These are phyloP conservation scores for Huntiella decipiens DNA, from an alignment of 2,329 filamentous ascomycete species.

Conservation along the genomic window DNA sequence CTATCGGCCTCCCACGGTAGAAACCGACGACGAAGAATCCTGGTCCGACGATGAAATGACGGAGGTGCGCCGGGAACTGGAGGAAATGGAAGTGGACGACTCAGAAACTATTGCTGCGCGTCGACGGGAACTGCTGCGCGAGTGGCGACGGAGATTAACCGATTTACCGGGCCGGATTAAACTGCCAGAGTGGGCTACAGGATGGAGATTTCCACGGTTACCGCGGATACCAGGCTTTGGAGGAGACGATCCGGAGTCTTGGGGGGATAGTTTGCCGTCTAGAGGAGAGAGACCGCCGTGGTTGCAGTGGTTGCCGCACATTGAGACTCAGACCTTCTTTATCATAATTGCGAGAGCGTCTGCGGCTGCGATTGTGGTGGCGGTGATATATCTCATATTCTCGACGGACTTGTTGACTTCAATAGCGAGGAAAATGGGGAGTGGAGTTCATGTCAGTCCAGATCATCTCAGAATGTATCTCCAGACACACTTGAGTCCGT, in stretches of 20 bases:
- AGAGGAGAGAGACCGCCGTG: slow-evolving; percentile 6
- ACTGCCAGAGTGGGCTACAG: slow-evolving; percentile 35
- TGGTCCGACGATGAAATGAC: slow-evolving; percentile 38
- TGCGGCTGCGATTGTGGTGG: slow-evolving; percentile 55
- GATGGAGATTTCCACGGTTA: slow-evolving; percentile 33
- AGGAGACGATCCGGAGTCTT: slow-evolving; percentile 1
- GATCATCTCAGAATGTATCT: slow-evolving; percentile 63
- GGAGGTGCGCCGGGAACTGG: slow-evolving; percentile 60
- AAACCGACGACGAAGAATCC: slow-evolving; percentile 49
- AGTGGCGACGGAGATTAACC: slow-evolving; percentile 8
- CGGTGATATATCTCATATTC: slow-evolving; percentile 68
- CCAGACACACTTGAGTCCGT: slow-evolving; percentile 51
- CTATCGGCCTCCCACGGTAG: slow-evolving; percentile 67
- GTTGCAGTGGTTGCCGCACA: slow-evolving; percentile 10
- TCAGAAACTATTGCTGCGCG: slow-evolving; percentile 38
- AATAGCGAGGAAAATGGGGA: slow-evolving; percentile 41
- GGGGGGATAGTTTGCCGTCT: slow-evolving; percentile 8
- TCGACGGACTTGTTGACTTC: slow-evolving; percentile 63
- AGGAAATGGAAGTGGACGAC: slow-evolving; percentile 77
- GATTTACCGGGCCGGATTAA: slow-evolving; percentile 27
- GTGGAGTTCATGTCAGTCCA: slow-evolving; percentile 56
- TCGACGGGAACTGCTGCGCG: slow-evolving; percentile 21
- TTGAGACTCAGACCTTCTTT: slow-evolving; percentile 23
- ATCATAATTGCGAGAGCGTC: slow-evolving; percentile 55
- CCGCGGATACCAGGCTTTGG: slow-evolving; percentile 20